Evolutionary conservation across 371 early-diverging fungal species (phyloP).

Genomic region (Actinomucor elegans): DNA sequence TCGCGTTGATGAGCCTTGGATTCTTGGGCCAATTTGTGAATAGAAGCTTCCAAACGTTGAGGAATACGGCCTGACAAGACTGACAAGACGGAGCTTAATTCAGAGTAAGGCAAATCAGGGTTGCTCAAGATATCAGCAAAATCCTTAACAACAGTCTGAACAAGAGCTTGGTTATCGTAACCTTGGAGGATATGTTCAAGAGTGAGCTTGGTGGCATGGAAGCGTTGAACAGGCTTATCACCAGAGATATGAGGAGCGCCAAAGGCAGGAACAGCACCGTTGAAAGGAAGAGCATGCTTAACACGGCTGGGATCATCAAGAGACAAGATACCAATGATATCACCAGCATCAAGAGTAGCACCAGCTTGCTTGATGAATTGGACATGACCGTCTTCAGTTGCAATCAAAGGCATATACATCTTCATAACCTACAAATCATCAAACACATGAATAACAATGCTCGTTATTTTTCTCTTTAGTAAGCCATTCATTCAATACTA

Average conservation of each 20-base stretch:
- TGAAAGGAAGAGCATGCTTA: constrained; percentile 86
- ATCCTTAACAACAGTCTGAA: constrained; percentile 69
- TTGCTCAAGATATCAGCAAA: constrained; percentile 75
- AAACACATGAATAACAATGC: no score
- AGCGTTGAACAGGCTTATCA: constrained; percentile 85
- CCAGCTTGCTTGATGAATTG: constrained; percentile 91
- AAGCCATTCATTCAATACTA: not conserved
- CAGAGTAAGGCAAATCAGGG: constrained; percentile 85
- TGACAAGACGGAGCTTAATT: constrained; percentile 80
- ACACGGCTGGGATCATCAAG: constrained; percentile 94
- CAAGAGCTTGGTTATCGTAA: constrained; percentile 79
- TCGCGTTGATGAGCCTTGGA: constrained; percentile 38
- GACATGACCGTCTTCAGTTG: constrained; percentile 88
- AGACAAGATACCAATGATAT: constrained; percentile 88
- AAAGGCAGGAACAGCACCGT: constrained; percentile 80
- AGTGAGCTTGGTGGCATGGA: constrained; percentile 58
- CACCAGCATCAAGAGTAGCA: constrained; percentile 84
- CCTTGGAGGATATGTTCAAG: constrained; percentile 86
- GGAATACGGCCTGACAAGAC: constrained; percentile 89
- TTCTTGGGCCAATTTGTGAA: constrained; percentile 50
- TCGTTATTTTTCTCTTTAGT: constrained; percentile 2
- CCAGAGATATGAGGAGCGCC: constrained; percentile 75
- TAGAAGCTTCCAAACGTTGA: constrained; percentile 60
- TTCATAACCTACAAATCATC: constrained; percentile 86
- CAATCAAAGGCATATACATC: constrained; percentile 97